Conservation (phyloP, 2,329 filamentous ascomycete genomes). For the Arthrobotrys sphaeroides region DNA sequence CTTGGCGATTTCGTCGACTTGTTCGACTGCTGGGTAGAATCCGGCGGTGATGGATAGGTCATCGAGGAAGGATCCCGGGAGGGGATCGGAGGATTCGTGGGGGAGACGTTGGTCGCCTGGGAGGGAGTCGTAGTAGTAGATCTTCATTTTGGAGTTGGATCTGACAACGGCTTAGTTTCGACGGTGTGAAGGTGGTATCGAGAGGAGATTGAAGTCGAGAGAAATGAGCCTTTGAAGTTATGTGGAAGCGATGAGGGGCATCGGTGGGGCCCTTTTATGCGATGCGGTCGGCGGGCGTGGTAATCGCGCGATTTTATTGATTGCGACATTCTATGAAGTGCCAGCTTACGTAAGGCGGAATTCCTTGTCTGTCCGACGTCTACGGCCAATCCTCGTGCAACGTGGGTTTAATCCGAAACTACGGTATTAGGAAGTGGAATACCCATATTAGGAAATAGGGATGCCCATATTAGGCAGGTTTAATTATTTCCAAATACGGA, state of each 20-base stretch:
- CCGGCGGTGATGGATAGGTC: slow-evolving; percentile 83
- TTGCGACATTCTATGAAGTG: not conserved
- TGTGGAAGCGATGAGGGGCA: slow-evolving; percentile 13
- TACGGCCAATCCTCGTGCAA: slow-evolving; percentile 4
- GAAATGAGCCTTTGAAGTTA: not conserved
- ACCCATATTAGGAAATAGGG: not conserved
- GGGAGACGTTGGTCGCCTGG: slow-evolving; percentile 92
- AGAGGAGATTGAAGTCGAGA: not conserved
- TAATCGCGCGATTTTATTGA: slow-evolving; percentile 14
- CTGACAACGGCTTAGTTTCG: not conserved
- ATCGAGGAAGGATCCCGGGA: slow-evolving; percentile 73
- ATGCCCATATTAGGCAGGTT: no score
- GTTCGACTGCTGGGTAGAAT: slow-evolving; percentile 70
- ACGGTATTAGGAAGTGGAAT: not conserved
- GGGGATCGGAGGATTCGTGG: slow-evolving; percentile 81
- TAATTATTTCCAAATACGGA: no score
- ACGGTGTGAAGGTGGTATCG: not conserved
- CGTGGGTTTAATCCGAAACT: not conserved
- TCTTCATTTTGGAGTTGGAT: slow-evolving; percentile 32
- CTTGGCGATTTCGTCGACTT: slow-evolving; percentile 77
- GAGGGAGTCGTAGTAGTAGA: slow-evolving; percentile 47
- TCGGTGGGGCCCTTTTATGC: not conserved
- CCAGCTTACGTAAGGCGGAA: slow-evolving; percentile 8
- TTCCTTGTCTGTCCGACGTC: not conserved
- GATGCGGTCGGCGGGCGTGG: not conserved